Percentiles rank a stretch among this genome's conserved stretches.
These are phyloP conservation scores for Sophora flavescens DNA, from an alignment of 306 rosid genomes.

Conservation along the genomic window DNA sequence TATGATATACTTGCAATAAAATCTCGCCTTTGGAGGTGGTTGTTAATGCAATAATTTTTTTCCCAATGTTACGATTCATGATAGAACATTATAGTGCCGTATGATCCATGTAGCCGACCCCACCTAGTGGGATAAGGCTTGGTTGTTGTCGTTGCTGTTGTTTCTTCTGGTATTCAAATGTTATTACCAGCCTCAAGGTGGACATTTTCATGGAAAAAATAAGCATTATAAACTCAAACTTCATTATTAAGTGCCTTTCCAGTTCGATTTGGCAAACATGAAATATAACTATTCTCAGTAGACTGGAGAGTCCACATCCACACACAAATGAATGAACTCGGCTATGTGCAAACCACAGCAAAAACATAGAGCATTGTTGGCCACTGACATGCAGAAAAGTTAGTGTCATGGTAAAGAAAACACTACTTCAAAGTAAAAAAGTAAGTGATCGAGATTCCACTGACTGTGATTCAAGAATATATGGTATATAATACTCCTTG, in stretches of 20 bases:
- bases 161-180: conserved; percentile 9
- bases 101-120: too few species aligned
- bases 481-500: not conserved
- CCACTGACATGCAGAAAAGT: not conserved
- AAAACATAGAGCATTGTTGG: not conserved
- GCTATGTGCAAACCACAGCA: not conserved
- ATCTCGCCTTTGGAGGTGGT: not conserved
- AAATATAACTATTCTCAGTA: not conserved
- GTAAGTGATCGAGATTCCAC: not conserved
- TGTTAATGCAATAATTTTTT: not conserved
- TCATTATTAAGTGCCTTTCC: not conserved
- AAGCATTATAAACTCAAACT: not conserved
- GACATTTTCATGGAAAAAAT: not conserved
- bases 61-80: too few species aligned
- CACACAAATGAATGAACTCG: not conserved
- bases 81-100: too few species aligned
- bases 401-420: conserved; percentile 6
- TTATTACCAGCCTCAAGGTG: not conserved
- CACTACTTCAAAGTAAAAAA: not conserved
- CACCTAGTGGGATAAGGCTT: too few species aligned
- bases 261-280: conserved; percentile 1
- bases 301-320: not conserved
- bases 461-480: not conserved
- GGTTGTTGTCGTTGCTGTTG: too few species aligned
- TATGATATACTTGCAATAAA: not conserved